Conservation (phyloP, 441 rosid species). For the Dalechampia spathulata region DNA sequence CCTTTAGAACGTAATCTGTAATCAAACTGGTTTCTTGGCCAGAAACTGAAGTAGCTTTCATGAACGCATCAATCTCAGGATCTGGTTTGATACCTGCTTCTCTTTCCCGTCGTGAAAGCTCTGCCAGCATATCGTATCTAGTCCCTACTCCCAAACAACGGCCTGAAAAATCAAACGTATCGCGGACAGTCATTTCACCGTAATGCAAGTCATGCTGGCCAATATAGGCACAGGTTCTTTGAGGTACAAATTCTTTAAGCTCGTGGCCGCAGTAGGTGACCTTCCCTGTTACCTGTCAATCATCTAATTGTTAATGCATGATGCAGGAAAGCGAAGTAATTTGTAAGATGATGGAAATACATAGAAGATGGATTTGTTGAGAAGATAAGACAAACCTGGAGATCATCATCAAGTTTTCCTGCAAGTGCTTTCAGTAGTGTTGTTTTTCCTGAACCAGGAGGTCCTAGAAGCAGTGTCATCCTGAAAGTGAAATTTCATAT, state of each 20-base stretch:
- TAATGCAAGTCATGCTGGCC: constrained; percentile 69
- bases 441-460: constrained; percentile 37
- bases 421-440: constrained; percentile 33
- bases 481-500: constrained; percentile 32
- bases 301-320: not conserved
- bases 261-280: constrained; percentile 73
- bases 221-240: constrained; percentile 71
- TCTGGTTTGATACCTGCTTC: constrained; percentile 72
- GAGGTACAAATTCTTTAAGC: constrained; percentile 62
- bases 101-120: constrained; percentile 63
- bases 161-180: constrained; percentile 67
- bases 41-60: constrained; percentile 62
- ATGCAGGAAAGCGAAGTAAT: too few species aligned
- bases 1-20: constrained; percentile 77
- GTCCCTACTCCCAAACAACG: constrained; percentile 79
- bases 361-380: not conserved
- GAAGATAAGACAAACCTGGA: constrained; percentile 14
- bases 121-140: constrained; percentile 48
- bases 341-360: too few species aligned
- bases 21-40: constrained; percentile 72
- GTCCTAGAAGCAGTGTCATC: constrained; percentile 60
- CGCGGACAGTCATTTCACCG: constrained; percentile 79
- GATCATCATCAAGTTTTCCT: constrained; percentile 26
- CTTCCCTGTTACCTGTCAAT: constrained; percentile 16
- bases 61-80: constrained; percentile 71